Conservation (phyloP, 495 filamentous ascomycete species). For the Cercophora scortea region DNA sequence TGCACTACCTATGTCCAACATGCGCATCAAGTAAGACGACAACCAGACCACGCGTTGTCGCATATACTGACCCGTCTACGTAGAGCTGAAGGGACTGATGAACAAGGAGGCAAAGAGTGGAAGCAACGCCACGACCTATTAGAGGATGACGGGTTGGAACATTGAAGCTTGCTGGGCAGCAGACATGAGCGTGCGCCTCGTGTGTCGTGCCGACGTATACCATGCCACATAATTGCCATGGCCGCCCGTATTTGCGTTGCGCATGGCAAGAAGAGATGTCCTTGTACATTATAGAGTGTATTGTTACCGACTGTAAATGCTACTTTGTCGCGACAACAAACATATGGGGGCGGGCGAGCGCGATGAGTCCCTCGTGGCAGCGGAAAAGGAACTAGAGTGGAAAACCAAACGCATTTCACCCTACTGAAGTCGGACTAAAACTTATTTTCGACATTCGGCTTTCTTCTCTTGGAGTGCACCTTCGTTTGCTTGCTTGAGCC, state of each 20-base stretch:
- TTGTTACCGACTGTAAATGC: neutral
- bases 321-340: too few species aligned
- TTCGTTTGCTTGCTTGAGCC: too few species aligned
- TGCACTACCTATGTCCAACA: slow-evolving; percentile 78
- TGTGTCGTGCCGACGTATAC: neutral
- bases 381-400: too few species aligned
- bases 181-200: neutral
- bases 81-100: slow-evolving; percentile 29
- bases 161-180: neutral
- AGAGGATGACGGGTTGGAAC: neutral
- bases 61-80: slow-evolving; percentile 6
- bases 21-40: slow-evolving; percentile 45
- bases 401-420: too few species aligned
- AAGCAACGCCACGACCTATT: slow-evolving; percentile 1
- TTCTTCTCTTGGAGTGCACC: too few species aligned
- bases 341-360: too few species aligned
- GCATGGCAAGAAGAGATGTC: neutral
- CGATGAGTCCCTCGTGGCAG: too few species aligned
- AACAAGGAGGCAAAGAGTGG: slow-evolving; percentile 13
- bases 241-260: neutral
- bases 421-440: too few species aligned
- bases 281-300: slow-evolving; percentile 6
- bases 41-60: neutral
- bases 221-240: neutral
- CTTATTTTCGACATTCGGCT: too few species aligned